These are phyloP conservation scores for Auricularia auricula-judae DNA, from an alignment of 768 basidiomycete genomes.

Conservation along the genomic window DNA sequence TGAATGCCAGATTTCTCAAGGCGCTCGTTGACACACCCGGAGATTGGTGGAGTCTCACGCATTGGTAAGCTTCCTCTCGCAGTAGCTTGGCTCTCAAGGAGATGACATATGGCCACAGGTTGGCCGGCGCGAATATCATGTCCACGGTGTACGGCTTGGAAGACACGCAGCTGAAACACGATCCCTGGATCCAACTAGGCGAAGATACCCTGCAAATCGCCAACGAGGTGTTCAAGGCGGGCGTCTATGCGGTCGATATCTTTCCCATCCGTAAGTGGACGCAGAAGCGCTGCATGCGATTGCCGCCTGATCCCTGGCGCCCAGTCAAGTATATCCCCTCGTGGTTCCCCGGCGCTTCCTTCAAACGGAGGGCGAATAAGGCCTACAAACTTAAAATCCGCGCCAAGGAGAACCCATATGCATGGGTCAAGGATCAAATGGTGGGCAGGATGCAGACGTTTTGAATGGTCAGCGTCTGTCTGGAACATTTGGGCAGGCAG, in stretches of 20 bases:
- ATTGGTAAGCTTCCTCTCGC: not conserved
- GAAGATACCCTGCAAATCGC: not conserved
- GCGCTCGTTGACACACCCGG: not conserved
- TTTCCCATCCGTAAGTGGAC: constrained; percentile 4
- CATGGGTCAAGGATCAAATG: too few species aligned
- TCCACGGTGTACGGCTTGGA: not conserved
- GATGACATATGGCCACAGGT: not conserved
- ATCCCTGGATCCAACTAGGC: not conserved
- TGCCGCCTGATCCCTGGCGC: not conserved
- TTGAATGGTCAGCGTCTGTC: too few species aligned
- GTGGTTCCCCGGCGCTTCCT: too few species aligned
- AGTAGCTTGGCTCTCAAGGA: too few species aligned
- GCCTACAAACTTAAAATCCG: constrained; percentile 26
- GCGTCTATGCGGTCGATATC: constrained; percentile 4
- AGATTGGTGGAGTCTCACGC: not conserved
- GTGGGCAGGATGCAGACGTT: too few species aligned
- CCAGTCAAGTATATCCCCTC: constrained; percentile 7
- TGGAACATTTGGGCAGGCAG: too few species aligned
- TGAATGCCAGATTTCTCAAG: not conserved
- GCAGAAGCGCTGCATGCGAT: too few species aligned
- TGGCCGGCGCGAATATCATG: not conserved
- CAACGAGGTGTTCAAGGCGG: not conserved
- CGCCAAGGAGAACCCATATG: too few species aligned
- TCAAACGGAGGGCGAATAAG: constrained; percentile 14
- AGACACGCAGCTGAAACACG: not conserved